A percentile compares a stretch with the other conserved stretches of the same genome.
phyloP scores from a whole-genome alignment of 176 grass and related monocot species.

The Secale cereale region DNA sequence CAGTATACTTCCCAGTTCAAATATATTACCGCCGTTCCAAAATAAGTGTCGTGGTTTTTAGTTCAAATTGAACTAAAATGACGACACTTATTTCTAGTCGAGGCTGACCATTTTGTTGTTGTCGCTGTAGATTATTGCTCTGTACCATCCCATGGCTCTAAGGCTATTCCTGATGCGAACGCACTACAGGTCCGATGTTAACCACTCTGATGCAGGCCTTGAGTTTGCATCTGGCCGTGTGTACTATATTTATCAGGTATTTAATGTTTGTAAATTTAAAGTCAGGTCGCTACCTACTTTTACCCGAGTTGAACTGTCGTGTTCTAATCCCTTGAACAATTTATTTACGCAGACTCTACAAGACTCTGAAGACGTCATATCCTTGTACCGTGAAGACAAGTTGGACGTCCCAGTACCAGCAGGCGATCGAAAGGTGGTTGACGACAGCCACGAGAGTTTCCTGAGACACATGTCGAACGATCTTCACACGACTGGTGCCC shows the following conservation, averaged over 20 bases:
- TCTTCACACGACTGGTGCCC: slow-evolving; percentile 47
- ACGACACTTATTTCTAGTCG: background rate
- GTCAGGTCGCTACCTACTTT: background rate
- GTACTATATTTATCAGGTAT: slow-evolving; percentile 69
- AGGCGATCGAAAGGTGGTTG: slow-evolving; percentile 34
- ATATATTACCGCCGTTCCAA: too few relatives aligned
- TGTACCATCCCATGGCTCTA: slow-evolving; percentile 86
- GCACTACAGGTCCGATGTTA: slow-evolving; percentile 4
- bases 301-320: background rate
- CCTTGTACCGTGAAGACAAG: slow-evolving; percentile 21
- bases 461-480: slow-evolving; percentile 49
- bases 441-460: slow-evolving; percentile 36
- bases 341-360: slow-evolving; percentile 29
- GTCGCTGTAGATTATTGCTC: slow-evolving; percentile 52
- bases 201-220: background rate
- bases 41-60: too few relatives aligned
- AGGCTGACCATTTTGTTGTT: slow-evolving; percentile 9
- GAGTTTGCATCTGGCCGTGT: slow-evolving; percentile 46
- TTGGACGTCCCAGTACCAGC: slow-evolving; percentile 29
- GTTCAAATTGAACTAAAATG: too few relatives aligned
- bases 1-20: background rate
- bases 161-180: slow-evolving; percentile 54
- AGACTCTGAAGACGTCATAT: slow-evolving; percentile 36
- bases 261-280: background rate
- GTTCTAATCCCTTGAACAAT: background rate